Evolutionary conservation across 1,139 yeast genomes (phyloP).

Genomic region (Yamadazyma atlantica): DNA sequence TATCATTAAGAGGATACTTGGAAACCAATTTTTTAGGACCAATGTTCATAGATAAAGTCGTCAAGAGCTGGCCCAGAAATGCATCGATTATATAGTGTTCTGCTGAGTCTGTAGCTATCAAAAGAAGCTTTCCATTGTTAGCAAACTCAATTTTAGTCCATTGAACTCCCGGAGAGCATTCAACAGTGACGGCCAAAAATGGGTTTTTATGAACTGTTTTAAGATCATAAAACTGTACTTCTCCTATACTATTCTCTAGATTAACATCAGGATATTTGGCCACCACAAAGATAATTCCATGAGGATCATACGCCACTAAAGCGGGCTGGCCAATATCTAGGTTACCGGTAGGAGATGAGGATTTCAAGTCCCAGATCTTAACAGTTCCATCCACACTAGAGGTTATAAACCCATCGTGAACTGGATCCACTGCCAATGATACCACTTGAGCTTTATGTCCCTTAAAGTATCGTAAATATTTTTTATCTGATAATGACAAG

Average conservation of each 20-base stretch:
- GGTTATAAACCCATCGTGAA: conserved; percentile 64
- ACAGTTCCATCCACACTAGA: conserved; percentile 78
- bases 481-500: conserved; percentile 73
- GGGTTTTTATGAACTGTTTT: conserved; percentile 57
- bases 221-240: conserved; percentile 60
- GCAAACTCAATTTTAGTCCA: conserved; percentile 82
- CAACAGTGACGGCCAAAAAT: conserved; percentile 42
- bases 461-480: conserved; percentile 77
- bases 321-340: conserved; percentile 58
- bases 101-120: conserved; percentile 58
- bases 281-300: conserved; percentile 77
- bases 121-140: conserved; percentile 72
- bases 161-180: conserved; percentile 23
- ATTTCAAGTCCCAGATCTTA: conserved; percentile 81
- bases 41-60: conserved; percentile 40
- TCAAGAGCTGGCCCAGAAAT: conserved; percentile 58
- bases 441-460: conserved; percentile 83
- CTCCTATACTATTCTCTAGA: conserved; percentile 22
- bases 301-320: conserved; percentile 73
- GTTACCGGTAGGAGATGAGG: conserved; percentile 61
- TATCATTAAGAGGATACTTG: conserved; percentile 53
- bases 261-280: conserved; percentile 43
- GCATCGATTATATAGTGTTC: conserved; percentile 70
- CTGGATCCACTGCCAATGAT: conserved; percentile 72
- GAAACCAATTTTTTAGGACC: conserved; percentile 17